These are phyloP conservation scores for Ogataea hybrid DNA, from an alignment of 1,139 yeast species.

Conservation along the genomic window DNA sequence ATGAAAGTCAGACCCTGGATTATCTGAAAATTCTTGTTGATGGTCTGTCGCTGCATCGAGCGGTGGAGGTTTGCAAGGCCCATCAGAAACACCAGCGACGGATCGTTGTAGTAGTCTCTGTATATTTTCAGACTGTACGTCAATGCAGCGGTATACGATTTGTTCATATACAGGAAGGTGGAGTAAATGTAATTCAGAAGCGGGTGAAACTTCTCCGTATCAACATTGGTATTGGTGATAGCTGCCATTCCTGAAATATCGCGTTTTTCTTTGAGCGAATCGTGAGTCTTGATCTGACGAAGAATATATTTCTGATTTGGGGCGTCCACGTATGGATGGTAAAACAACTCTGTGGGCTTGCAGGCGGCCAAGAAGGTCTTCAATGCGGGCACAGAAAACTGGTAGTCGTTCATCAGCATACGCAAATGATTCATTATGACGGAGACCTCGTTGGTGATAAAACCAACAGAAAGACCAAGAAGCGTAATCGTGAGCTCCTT, in stretches of 20 bases:
- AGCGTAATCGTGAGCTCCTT: too few relatives aligned
- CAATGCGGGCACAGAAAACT: too few relatives aligned
- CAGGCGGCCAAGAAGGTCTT: too few relatives aligned
- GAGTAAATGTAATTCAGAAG: constrained; percentile 76
- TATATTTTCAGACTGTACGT: constrained; percentile 65
- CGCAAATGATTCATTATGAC: too few relatives aligned
- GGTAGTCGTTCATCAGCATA: too few relatives aligned
- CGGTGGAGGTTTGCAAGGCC: constrained; percentile 88
- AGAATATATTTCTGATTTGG: too few relatives aligned
- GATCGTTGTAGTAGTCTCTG: constrained; percentile 65
- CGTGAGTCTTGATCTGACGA: constrained; percentile 90
- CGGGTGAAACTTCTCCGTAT: constrained; percentile 57
- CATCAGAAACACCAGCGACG: constrained; percentile 69
- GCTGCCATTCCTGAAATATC: constrained; percentile 81
- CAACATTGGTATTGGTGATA: constrained; percentile 47
- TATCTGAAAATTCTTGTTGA: constrained; percentile 82
- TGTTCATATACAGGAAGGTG: constrained; percentile 74
- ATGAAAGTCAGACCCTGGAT: constrained; percentile 82
- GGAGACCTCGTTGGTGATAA: too few relatives aligned
- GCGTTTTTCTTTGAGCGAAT: constrained; percentile 53
- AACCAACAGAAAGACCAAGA: too few relatives aligned
- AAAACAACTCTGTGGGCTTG: too few relatives aligned
- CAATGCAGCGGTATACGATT: constrained; percentile 77
- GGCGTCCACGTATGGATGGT: too few relatives aligned
- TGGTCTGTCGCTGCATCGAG: constrained; percentile 85